phyloP scores from a whole-genome alignment of 2,329 filamentous ascomycete genomes.

The Diaporthe australafricana region DNA sequence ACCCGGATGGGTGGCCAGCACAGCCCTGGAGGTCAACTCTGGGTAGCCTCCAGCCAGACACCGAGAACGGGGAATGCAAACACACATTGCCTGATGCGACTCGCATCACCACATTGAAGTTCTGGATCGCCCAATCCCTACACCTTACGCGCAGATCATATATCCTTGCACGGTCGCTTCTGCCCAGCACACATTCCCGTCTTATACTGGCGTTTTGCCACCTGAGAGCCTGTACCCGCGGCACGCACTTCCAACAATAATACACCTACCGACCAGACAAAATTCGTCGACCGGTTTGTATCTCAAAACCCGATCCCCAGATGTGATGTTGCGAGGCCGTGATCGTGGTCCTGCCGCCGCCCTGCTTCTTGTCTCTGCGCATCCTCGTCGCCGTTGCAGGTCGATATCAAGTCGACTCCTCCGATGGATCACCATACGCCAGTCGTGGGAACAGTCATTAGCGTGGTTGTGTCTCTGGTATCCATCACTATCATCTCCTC shows the following conservation, averaged over 20 bases:
- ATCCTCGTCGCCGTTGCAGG: slow-evolving; percentile 4
- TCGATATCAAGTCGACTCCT: slow-evolving; percentile 12
- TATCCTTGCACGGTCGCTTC: slow-evolving; percentile 12
- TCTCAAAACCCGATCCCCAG: not conserved
- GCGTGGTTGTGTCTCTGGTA: slow-evolving; percentile 34
- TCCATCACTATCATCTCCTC: slow-evolving; percentile 39
- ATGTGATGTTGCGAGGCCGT: slow-evolving; percentile 15
- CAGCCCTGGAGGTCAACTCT: not conserved
- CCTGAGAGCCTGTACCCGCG: no score
- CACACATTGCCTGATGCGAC: slow-evolving; percentile 1
- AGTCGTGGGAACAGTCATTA: slow-evolving; percentile 21
- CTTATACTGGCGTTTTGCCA: slow-evolving; percentile 17
- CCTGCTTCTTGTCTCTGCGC: slow-evolving; percentile 21
- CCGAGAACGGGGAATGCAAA: not conserved
- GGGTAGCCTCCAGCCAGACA: not conserved
- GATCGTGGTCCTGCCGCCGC: slow-evolving; percentile 18
- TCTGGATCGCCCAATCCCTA: not conserved
- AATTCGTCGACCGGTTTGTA: not conserved
- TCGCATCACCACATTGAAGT: not conserved
- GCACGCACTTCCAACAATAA: no score
- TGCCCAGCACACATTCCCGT: not conserved
- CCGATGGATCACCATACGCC: slow-evolving; percentile 19
- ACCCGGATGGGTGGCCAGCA: not conserved
- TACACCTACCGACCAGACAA: not conserved
- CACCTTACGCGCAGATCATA: slow-evolving; percentile 13